phyloP scores from a whole-genome alignment of 2,329 filamentous ascomycete genomes.

The Allantophomopsis lycopodina region DNA sequence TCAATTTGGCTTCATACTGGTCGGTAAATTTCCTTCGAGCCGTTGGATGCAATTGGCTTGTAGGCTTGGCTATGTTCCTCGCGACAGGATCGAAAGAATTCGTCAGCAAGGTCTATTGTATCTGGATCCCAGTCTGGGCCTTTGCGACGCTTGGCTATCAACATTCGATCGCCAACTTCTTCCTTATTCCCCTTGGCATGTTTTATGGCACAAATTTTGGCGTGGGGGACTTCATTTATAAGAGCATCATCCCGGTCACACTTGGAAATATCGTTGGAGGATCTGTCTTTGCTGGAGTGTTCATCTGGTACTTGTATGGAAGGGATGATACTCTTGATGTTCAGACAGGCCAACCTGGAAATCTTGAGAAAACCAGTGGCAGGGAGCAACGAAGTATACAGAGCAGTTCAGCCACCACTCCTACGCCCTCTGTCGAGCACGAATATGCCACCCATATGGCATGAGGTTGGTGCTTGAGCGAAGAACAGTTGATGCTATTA shows the following conservation, averaged over 20 bases:
- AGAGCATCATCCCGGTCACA: slow-evolving; percentile 1
- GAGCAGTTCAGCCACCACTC: too few relatives aligned
- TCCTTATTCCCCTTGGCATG: slow-evolving; percentile 13
- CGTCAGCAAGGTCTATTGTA: slow-evolving; percentile 12
- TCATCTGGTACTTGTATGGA: slow-evolving; percentile 1
- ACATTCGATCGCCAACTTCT: slow-evolving; percentile 14
- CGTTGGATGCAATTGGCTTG: slow-evolving; percentile 14
- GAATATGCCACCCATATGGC: too few relatives aligned
- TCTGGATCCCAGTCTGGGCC: slow-evolving; percentile 12
- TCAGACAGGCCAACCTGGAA: not conserved
- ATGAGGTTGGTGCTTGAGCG: too few relatives aligned
- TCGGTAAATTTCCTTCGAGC: slow-evolving; percentile 13
- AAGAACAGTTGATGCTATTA: too few relatives aligned
- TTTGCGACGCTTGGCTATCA: slow-evolving; percentile 13
- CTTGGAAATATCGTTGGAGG: slow-evolving; percentile 1
- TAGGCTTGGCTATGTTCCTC: slow-evolving; percentile 11
- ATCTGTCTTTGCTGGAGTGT: not conserved
- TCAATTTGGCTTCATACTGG: slow-evolving; percentile 5
- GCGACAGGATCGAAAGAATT: slow-evolving; percentile 7
- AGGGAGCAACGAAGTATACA: not conserved
- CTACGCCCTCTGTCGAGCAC: too few relatives aligned
- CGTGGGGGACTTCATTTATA: slow-evolving; percentile 22
- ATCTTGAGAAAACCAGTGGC: not conserved
- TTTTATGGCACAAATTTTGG: slow-evolving; percentile 20
- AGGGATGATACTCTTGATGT: not conserved